These are phyloP conservation scores for sunflower (Helianthus annuus) DNA, from an alignment of 129 eudicot genomes.

Conservation along the genomic window DNA sequence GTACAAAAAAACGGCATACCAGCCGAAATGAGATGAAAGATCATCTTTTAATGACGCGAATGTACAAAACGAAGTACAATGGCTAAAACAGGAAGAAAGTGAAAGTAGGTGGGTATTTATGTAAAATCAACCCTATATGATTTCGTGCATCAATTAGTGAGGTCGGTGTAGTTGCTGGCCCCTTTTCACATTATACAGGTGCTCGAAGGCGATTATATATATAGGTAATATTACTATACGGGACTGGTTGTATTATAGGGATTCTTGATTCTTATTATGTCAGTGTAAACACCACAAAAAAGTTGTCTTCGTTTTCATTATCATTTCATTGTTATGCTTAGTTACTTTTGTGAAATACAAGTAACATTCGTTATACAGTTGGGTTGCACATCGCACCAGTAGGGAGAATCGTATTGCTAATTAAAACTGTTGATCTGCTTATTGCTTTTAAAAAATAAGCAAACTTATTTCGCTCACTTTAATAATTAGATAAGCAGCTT, in stretches of 20 bases:
- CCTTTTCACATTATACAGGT: slow-evolving; percentile 23
- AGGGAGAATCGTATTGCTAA: no score
- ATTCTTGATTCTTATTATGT: slow-evolving; percentile 31
- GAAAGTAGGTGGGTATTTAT: slow-evolving; percentile 9
- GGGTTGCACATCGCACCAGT: no score
- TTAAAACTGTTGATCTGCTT: no score
- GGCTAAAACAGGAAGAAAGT: not conserved
- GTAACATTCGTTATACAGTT: no score
- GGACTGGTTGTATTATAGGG: slow-evolving; percentile 33
- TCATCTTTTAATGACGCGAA: not conserved
- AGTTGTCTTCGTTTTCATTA: slow-evolving; percentile 12
- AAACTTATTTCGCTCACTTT: no score
- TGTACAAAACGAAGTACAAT: not conserved
- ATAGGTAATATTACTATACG: slow-evolving; percentile 23
- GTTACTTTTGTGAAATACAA: no score
- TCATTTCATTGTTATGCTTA: not conserved
- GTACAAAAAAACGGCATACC: not conserved
- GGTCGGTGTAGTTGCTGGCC: slow-evolving; percentile 69
- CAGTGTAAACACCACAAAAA: slow-evolving; percentile 20
- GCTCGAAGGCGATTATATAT: slow-evolving; percentile 35
- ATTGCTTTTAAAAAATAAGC: no score
- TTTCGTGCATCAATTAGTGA: slow-evolving; percentile 47
- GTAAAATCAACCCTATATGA: not conserved
- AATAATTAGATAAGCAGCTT: no score
- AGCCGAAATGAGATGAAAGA: not conserved